These are phyloP conservation scores for Caloboletus firmus DNA, from an alignment of 1,284 basidiomycete species.

Conservation along the genomic window DNA sequence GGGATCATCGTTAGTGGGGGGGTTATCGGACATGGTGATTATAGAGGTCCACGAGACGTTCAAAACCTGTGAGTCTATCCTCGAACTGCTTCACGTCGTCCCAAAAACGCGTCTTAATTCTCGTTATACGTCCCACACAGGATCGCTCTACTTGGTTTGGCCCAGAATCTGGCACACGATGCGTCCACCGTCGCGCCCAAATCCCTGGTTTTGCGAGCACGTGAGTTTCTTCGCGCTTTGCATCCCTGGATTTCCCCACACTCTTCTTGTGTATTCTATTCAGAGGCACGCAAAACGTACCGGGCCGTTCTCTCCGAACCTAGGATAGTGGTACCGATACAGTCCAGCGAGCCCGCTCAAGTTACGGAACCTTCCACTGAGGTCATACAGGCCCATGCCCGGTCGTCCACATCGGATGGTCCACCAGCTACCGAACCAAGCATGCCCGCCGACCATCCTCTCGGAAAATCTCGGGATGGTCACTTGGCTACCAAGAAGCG, in stretches of 20 bases:
- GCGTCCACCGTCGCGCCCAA: constrained; percentile 61
- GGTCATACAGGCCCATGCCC: background rate
- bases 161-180: constrained; percentile 65
- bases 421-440: background rate
- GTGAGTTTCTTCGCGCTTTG: constrained; percentile 44
- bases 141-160: constrained; percentile 62
- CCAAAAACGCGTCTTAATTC: background rate
- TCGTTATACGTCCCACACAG: constrained; percentile 35
- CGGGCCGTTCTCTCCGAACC: constrained; percentile 74
- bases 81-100: background rate
- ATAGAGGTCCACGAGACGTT: constrained; percentile 68
- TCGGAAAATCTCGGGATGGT: background rate
- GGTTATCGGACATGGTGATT: constrained; percentile 52
- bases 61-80: constrained; percentile 62
- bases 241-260: background rate
- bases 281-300: constrained; percentile 60
- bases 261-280: background rate
- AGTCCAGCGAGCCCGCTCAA: background rate
- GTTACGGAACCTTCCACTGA: background rate
- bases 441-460: background rate
- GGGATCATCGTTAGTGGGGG: constrained; percentile 70
- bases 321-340: constrained; percentile 53
- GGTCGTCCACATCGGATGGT: background rate
- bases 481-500: constrained; percentile 22
- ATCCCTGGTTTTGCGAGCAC: constrained; percentile 67